Evolutionary conservation across 1,139 yeast species (phyloP), one percentile per base, ranked within the genome.

Genomic region (Suhomyces choctaworum): DNA sequence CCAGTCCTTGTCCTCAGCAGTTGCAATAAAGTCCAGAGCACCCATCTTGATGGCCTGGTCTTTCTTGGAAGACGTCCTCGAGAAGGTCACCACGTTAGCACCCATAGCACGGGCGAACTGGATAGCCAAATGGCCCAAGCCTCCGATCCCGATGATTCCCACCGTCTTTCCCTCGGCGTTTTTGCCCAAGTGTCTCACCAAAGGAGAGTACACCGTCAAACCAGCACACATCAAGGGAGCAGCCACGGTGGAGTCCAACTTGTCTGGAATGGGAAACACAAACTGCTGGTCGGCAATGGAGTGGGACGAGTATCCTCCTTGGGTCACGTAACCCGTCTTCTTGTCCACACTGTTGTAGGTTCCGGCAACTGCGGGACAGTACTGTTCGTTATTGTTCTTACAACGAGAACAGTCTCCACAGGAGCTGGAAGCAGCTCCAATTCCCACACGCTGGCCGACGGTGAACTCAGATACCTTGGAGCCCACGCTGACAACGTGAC

Each of bases 51-150:
- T 6, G n/a, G 81, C 79, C 45, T 76, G 78, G 26, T 62, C 73
- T 46, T 64, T 69, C 56, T 77, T 78, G 29, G 66, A 47, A 24
- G 58, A 55, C 4, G 73, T 54, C 56, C 82, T 64, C 13, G 81
- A 75, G 48, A 78, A 66, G 2, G 76, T 79, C 41, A 66, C 64
- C 10, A 76, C 80, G 43, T 76, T 71, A 14, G 80, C 79, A 26
- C 81, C 82, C 44, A 77, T 50, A 5, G 81, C 82, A 44, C 71
- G 69, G 33, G 81, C 73, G 45, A 76, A 68, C 62, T 72, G 69
- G 40, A 77, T 62, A 23, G 78, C 80, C 72, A 76, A 69, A 58
- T 76, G 80, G 26, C 83, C 83, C 42, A 78, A 60, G 28, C 82
- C 82, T 46, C 83, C 83, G 41, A 78, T 64, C 42, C 83, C 82